Conservation (phyloP, 345 rosid species). For the Eucalyptus melliodora region DNA sequence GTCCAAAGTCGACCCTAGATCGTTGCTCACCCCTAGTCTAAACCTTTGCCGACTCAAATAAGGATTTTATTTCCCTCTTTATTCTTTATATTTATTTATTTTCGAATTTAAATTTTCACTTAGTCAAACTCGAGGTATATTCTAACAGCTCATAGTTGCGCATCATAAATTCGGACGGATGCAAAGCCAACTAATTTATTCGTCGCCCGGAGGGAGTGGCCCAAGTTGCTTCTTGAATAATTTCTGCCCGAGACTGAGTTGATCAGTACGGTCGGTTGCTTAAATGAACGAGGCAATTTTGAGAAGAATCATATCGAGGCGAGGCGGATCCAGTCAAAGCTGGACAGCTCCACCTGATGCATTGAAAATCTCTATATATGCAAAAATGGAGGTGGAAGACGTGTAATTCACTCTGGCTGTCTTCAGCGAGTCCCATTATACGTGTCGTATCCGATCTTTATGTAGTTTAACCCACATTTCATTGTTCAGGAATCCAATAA, state of each 20-base stretch:
- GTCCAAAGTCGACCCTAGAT: too few relatives aligned
- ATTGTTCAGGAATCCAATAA: background rate
- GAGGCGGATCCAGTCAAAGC: background rate
- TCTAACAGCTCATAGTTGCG: too few relatives aligned
- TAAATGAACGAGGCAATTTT: background rate
- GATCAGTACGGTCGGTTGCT: background rate
- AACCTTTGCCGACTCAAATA: too few relatives aligned
- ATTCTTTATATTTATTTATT: too few relatives aligned
- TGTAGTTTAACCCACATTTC: background rate
- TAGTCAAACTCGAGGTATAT: too few relatives aligned
- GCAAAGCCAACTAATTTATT: background rate
- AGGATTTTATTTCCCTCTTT: too few relatives aligned
- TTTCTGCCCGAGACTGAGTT: background rate
- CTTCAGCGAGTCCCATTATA: background rate
- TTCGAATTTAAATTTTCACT: too few relatives aligned
- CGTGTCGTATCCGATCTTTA: background rate
- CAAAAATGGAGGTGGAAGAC: background rate
- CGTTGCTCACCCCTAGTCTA: too few relatives aligned
- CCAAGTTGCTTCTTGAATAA: background rate
- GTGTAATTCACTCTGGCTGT: background rate
- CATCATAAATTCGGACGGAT: too few relatives aligned
- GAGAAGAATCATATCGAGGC: background rate
- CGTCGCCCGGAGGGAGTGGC: background rate
- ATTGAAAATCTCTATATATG: background rate
- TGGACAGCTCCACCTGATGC: background rate